Base-by-base conservation (phyloP, 257 asterid species). In the Buddleja alternifolia region DNA sequence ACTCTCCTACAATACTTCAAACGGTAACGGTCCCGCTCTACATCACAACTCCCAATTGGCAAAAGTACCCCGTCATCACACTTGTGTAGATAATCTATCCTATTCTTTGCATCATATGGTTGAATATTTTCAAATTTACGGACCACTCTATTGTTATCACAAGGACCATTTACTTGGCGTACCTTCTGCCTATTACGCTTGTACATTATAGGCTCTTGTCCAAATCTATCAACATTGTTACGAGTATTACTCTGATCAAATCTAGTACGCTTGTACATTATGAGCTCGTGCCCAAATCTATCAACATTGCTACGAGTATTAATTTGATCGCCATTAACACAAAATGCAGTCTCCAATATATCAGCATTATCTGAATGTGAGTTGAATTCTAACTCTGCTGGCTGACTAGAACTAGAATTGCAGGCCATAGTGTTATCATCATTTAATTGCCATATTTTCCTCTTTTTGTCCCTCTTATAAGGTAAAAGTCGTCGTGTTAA, bases 1-100 rank as follows among this genome's bases (percentile, higher is more conserved):
- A 21, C 70, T 80, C 86, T 82, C 79, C 75, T 82, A 54, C 53
- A 74, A 77, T 88, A 89, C 73, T 85, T 88, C 24, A 81, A 62
- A 45, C 65, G 74, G 71, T 23, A 82, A 14, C 77, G 88, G 40
- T 74, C 82, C 32, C 60, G 56, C 67, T 65, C 75, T 37, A 71
- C 50, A 71, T 55, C 58, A 63, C 60, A 69, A 65, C 61, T 63
- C 54, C 78, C 82, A 40, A 64, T 75, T 50, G 72, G 77, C 23
- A 58, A 47, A 64, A 59, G 64, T 66, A 42, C 63, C 44, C 77
- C 64, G 10, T 52, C 51, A 21, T 70, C 80, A 63, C 47, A 79
- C 58, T 63, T 76, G 59, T 58, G 57, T 39, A 25, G 59, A 57
- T 67, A 20, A 48, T 55, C 59, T 32, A 63, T 21, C 29, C 62